phyloP scores from a whole-genome alignment of 2,329 filamentous ascomycete species.

The Aureobasidium namibiae region DNA sequence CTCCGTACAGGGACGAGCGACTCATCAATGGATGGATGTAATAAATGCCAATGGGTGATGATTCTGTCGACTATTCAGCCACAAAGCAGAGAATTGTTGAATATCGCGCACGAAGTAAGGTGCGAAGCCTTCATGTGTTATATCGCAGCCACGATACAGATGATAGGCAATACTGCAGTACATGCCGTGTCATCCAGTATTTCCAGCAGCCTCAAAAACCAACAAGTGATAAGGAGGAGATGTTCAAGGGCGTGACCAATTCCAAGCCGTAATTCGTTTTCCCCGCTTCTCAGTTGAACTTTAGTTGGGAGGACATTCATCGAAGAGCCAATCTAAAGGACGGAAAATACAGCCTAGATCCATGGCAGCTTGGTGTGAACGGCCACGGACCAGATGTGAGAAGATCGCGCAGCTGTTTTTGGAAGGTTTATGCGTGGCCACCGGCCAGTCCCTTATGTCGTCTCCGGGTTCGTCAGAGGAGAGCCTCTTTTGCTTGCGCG shows the following conservation, averaged over 20 bases:
- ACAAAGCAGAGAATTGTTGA: neutral
- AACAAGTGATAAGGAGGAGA: slow-evolving; percentile 8
- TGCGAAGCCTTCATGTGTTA: neutral
- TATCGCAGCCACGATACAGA: neutral
- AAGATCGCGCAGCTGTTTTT: neutral
- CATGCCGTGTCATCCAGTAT: neutral
- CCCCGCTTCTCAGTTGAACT: neutral
- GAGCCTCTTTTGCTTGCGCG: neutral
- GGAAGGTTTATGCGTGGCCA: slow-evolving; percentile 8
- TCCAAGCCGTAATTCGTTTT: neutral
- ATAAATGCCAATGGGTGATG: neutral
- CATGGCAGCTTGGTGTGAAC: neutral
- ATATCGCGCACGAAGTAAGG: neutral
- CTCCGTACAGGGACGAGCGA: neutral
- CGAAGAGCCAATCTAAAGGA: neutral
- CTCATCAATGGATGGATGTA: neutral
- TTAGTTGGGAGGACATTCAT: neutral
- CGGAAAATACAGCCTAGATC: neutral
- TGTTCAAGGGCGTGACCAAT: slow-evolving; percentile 12
- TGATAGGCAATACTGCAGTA: slow-evolving; percentile 11
- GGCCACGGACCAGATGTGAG: neutral
- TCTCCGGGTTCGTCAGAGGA: neutral
- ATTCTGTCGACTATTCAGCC: neutral
- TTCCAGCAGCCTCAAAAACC: neutral
- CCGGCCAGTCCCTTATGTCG: neutral